phyloP scores from a whole-genome alignment of 768 basidiomycete genomes.

The Boletus coccyginus region DNA sequence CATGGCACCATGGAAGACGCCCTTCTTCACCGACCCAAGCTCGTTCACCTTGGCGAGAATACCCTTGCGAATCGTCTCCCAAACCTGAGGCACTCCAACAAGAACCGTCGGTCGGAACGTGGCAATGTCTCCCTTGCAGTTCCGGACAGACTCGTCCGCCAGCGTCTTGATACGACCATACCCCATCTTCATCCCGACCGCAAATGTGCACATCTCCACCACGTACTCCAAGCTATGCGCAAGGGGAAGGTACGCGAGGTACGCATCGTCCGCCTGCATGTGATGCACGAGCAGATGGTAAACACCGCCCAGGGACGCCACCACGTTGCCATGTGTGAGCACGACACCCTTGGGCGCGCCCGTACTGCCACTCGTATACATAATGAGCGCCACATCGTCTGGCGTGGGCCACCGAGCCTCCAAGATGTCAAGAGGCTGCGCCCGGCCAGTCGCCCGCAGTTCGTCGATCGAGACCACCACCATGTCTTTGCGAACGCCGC shows the following conservation, averaged over 20 bases:
- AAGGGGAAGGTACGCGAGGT: constrained; percentile 89
- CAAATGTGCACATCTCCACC: constrained; percentile 77
- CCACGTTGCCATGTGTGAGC: constrained; percentile 82
- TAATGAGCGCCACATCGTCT: constrained; percentile 61
- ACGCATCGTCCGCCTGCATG: constrained; percentile 33
- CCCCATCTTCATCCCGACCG: constrained; percentile 76
- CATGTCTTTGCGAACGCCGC: constrained; percentile 52
- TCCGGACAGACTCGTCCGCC: constrained; percentile 89
- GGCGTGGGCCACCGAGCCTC: constrained; percentile 46
- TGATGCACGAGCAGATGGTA: constrained; percentile 64
- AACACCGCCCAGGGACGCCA: constrained; percentile 83
- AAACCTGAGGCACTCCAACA: constrained; percentile 94
- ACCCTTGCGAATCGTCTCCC: constrained; percentile 96
- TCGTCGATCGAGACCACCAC: constrained; percentile 66
- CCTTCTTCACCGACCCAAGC: constrained; percentile 64
- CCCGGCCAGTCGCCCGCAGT: constrained; percentile 64
- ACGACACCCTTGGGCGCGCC: constrained; percentile 94
- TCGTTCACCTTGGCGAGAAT: constrained; percentile 79
- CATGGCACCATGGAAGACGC: constrained; percentile 78
- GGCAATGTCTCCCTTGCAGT: constrained; percentile 83
- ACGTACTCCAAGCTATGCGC: constrained; percentile 96
- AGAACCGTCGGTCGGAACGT: constrained; percentile 83
- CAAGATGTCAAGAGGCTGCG: constrained; percentile 49
- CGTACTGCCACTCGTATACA: constrained; percentile 89
- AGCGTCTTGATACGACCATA: constrained; percentile 95